phyloP scores from a whole-genome alignment of 768 basidiomycete genomes.

The Calocera cornea region DNA sequence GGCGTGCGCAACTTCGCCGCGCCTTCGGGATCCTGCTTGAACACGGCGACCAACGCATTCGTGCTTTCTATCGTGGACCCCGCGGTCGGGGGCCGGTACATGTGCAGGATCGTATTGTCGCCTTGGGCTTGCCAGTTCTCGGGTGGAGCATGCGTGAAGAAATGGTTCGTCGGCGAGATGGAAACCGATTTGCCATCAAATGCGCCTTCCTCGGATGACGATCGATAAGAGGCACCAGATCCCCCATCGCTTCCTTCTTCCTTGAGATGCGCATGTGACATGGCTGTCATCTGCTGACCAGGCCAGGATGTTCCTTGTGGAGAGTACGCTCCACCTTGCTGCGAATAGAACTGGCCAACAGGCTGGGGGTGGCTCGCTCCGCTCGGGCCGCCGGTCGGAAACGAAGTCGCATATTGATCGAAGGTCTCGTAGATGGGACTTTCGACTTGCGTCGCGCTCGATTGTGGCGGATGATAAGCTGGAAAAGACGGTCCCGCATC shows the following conservation, averaged over 20 bases:
- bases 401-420: neutral
- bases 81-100: neutral
- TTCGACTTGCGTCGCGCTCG: neutral
- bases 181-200: neutral
- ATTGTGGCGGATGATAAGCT: neutral
- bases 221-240: neutral
- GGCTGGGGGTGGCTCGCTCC: neutral
- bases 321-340: neutral
- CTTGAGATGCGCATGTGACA: neutral
- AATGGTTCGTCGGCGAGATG: neutral
- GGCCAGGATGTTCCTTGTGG: neutral
- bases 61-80: neutral
- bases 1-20: neutral
- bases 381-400: neutral
- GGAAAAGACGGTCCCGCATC: neutral
- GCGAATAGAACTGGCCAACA: neutral
- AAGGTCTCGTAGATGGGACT: neutral
- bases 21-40: slow-evolving; percentile 1
- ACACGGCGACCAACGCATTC: neutral
- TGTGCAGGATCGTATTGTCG: neutral
- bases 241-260: slow-evolving; percentile 1
- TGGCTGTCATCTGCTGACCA: neutral
- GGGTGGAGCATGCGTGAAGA: slow-evolving; percentile 2
- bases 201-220: neutral
- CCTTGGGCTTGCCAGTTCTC: neutral